Conservation (phyloP, 2,329 filamentous ascomycete genomes). For the Alternaria sp. region DNA sequence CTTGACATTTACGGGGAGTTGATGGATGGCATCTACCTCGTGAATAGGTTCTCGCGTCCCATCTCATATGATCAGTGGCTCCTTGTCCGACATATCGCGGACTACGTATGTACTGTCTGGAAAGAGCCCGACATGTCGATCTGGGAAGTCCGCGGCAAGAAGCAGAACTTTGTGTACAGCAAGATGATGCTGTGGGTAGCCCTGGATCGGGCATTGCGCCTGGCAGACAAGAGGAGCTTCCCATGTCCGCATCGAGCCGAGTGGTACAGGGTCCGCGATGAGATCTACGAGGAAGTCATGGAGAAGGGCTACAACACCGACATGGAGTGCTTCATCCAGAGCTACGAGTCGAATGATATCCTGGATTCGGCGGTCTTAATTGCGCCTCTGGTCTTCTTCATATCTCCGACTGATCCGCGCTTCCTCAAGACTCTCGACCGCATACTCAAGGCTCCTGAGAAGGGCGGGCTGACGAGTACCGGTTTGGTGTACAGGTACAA, state of each 20-base stretch:
- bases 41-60: conserved; percentile 80
- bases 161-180: conserved; percentile 81
- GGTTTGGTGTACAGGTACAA: conserved; percentile 80
- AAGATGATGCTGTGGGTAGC: conserved; percentile 86
- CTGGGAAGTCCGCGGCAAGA: conserved; percentile 78
- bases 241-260: conserved; percentile 72
- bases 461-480: conserved; percentile 76
- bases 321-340: conserved; percentile 74
- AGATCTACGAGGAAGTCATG: conserved; percentile 78
- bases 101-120: conserved; percentile 73
- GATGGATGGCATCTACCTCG: conserved; percentile 78
- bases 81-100: conserved; percentile 69
- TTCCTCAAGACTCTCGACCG: conserved; percentile 75
- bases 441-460: conserved; percentile 75
- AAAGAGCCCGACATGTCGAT: conserved; percentile 77
- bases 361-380: conserved; percentile 79
- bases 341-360: conserved; percentile 73
- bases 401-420: conserved; percentile 76
- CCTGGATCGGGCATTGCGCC: conserved; percentile 75
- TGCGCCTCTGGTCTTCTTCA: conserved; percentile 80
- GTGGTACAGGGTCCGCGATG: conserved; percentile 72
- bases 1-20: conserved; percentile 82
- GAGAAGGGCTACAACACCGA: conserved; percentile 77
- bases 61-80: conserved; percentile 78
- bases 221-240: conserved; percentile 76